Base-by-base conservation (phyloP, 192 early-diverging fungal genomes). In the Gonapodya sp. region DNA sequence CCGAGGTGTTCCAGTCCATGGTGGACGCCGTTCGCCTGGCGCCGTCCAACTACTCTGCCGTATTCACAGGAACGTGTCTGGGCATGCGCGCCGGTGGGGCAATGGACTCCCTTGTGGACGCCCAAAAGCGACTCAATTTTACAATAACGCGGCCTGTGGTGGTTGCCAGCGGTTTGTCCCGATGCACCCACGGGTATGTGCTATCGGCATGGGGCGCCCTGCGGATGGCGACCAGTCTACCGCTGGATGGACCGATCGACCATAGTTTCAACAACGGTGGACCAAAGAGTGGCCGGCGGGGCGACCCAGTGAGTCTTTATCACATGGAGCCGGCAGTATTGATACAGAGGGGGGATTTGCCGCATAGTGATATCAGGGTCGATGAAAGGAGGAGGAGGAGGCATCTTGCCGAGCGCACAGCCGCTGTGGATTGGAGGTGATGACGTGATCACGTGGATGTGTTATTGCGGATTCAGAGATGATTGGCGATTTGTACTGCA, bases 291-390 rank as follows among this genome's bases (percentile, higher is more conserved):
- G 75, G 30, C 30, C 75, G 75, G 75, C 30, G 30, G 30, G 75
- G 75, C 30, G 75, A 34, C 34, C 8, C 34, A 34, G 75, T 77
- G 75, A 34, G 46, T 64, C 8, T 64, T 64, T 64, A 64, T 24
- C 46, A 64, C 46, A 77, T 77, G 75, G 75, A 77, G 75, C 75
- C 75, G 75, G 30, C 75, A 34, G 75, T 77, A 14, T 77, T 77
- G 30, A 34, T 34, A 34, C 75, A 77, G 75, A 34, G 8, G 75
- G 75, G 34, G 30, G 75, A 77, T 34, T 18, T 34, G 75, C 30
- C 75, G 75, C 75, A 64, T 64, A 64, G 46, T 64, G 46, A 64
- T 64, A 64, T 64, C 46, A 64, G 46, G 46, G 46, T 64, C 46
- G 46, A 64, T 64, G 46, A 64, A 24, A 64, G 46, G 46, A 64